These are phyloP conservation scores for Kluyveromyces dobzhanskii DNA, from an alignment of 805 yeast species.

Conservation along the genomic window DNA sequence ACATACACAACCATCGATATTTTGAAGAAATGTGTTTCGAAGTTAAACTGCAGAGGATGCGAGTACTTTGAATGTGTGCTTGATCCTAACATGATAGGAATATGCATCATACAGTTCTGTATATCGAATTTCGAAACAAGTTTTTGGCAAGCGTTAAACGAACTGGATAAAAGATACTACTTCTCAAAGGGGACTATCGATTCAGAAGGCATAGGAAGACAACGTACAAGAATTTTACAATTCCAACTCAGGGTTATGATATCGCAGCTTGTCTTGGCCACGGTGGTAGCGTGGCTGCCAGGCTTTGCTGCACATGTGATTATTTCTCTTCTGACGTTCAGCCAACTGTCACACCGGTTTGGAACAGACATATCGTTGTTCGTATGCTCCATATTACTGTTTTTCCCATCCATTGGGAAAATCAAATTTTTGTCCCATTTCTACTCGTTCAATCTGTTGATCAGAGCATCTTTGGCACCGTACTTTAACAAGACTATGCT, in stretches of 20 bases:
- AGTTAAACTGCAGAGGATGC: neutral
- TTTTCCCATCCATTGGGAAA: slow-evolving; percentile 16
- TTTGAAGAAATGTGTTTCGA: neutral
- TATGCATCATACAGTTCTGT: slow-evolving; percentile 31
- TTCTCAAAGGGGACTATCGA: neutral
- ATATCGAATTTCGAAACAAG: slow-evolving; percentile 31
- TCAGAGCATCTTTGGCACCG: slow-evolving; percentile 41
- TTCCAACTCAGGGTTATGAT: neutral
- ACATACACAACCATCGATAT: neutral
- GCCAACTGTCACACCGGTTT: neutral
- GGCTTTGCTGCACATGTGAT: neutral
- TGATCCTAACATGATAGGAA: slow-evolving; percentile 5
- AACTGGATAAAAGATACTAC: neutral
- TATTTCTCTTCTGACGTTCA: neutral
- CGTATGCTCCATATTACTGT: neutral
- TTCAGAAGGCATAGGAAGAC: neutral
- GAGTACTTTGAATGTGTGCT: neutral
- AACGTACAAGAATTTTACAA: neutral
- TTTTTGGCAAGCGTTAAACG: slow-evolving; percentile 28
- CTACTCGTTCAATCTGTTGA: slow-evolving; percentile 28
- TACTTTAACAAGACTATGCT: slow-evolving; percentile 43
- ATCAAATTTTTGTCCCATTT: slow-evolving; percentile 26
- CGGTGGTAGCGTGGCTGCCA: neutral
- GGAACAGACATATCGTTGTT: neutral
- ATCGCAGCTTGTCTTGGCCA: neutral